phyloP scores from a whole-genome alignment of 345 rosid species.

The Citrus maxima region DNA sequence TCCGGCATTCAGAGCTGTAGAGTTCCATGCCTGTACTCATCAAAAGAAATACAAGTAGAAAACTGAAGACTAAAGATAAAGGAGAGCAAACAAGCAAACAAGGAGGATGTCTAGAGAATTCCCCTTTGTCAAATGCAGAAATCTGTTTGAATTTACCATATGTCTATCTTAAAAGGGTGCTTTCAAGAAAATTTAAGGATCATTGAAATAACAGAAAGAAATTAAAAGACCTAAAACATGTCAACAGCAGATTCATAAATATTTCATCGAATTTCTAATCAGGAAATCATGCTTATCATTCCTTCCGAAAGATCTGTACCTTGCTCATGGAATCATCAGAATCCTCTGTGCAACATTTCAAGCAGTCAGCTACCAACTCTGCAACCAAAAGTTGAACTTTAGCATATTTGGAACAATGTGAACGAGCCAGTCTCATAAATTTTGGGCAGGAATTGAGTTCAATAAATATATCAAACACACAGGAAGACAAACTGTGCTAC shows the following conservation, averaged over 20 bases:
- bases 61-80: background rate
- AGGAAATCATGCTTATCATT: background rate
- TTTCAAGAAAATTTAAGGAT: too few species aligned
- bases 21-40: background rate
- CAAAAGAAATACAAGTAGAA: background rate
- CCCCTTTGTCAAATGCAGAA: background rate
- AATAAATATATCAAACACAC: background rate
- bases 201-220: too few species aligned
- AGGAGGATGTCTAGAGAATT: background rate
- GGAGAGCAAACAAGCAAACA: background rate
- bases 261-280: background rate
- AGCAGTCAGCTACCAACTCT: constrained; percentile 91
- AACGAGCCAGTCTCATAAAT: background rate
- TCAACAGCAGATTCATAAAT: background rate
- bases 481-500: background rate
- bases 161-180: too few species aligned
- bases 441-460: background rate
- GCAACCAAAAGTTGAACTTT: constrained; percentile 34
- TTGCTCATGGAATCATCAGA: constrained; percentile 83
- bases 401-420: background rate
- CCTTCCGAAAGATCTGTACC: constrained; percentile 39
- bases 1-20: background rate
- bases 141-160: background rate
- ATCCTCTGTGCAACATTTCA: constrained; percentile 95
- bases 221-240: too few species aligned